Conservation (phyloP, 108 stramenopile genomes). For the Aurantiochytrium sp. region DNA sequence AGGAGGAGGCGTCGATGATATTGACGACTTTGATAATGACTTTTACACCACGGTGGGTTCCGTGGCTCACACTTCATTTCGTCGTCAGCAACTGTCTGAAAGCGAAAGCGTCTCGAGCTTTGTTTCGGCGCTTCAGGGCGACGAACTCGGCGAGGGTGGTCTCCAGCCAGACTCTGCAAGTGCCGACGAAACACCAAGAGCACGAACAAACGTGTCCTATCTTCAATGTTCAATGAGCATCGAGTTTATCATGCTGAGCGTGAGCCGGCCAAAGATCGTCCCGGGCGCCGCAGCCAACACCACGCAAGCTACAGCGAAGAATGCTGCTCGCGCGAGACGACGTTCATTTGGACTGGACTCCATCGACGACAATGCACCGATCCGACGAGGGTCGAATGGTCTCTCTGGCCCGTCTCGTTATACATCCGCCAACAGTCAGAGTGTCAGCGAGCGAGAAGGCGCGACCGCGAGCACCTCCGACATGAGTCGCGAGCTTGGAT, state of each 20-base stretch:
- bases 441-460: too few species aligned
- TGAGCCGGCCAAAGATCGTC: neutral
- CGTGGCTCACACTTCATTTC: neutral
- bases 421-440: too few species aligned
- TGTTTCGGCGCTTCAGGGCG: neutral
- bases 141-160: neutral
- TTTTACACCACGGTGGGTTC: conserved; percentile 17
- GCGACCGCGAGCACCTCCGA: neutral
- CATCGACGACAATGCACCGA: neutral
- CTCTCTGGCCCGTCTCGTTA: too few species aligned
- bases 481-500: neutral
- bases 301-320: neutral
- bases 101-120: neutral
- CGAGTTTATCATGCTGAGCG: neutral
- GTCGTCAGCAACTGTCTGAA: neutral
- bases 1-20: neutral
- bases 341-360: neutral
- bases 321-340: neutral
- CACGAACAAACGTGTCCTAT: neutral
- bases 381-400: too few species aligned
- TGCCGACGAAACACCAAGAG: neutral
- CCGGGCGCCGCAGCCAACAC: neutral
- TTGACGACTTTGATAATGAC: conserved; percentile 11
- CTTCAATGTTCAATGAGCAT: neutral
- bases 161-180: neutral